Conservation (phyloP, 2,329 filamentous ascomycete genomes). For the Spiromastix sp. region DNA sequence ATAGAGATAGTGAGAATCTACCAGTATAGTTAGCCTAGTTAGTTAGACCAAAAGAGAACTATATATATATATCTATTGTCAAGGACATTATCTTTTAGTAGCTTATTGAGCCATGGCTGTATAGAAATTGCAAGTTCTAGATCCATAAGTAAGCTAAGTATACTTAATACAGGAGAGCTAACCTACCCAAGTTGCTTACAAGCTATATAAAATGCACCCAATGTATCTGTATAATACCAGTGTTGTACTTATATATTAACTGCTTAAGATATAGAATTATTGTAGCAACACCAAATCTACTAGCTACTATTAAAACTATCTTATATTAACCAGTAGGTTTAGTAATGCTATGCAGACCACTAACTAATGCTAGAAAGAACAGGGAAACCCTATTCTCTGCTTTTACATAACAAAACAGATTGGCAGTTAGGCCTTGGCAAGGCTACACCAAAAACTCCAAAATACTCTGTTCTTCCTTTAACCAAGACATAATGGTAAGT, state of each 20-base stretch:
- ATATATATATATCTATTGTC: slow-evolving; percentile 17
- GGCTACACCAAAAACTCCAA: slow-evolving; percentile 25
- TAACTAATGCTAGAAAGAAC: slow-evolving; percentile 21
- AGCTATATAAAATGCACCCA: slow-evolving; percentile 27
- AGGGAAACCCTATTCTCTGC: slow-evolving; percentile 8
- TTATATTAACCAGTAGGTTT: slow-evolving; percentile 20
- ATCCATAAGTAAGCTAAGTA: slow-evolving; percentile 5
- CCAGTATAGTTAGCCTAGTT: slow-evolving; percentile 8
- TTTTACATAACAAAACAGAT: slow-evolving; percentile 14
- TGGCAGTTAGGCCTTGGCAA: slow-evolving; percentile 17
- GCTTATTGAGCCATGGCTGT: slow-evolving; percentile 14
- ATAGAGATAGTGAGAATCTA: slow-evolving; percentile 19
- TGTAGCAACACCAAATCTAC: slow-evolving; percentile 21
- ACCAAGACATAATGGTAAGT: slow-evolving; percentile 20
- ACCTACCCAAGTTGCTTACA: slow-evolving; percentile 16
- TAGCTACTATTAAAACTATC: slow-evolving; percentile 24
- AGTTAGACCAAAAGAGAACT: slow-evolving; percentile 1
- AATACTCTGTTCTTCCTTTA: slow-evolving; percentile 13
- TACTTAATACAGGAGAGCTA: not conserved
- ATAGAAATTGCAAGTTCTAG: slow-evolving; percentile 13
- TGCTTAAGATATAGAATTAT: slow-evolving; percentile 26
- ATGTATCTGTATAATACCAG: slow-evolving; percentile 16
- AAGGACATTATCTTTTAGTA: slow-evolving; percentile 16
- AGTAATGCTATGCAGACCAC: slow-evolving; percentile 22
- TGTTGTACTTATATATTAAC: slow-evolving; percentile 26